Conservation (phyloP, 805 yeast species). For the Starmerella etchellsii region DNA sequence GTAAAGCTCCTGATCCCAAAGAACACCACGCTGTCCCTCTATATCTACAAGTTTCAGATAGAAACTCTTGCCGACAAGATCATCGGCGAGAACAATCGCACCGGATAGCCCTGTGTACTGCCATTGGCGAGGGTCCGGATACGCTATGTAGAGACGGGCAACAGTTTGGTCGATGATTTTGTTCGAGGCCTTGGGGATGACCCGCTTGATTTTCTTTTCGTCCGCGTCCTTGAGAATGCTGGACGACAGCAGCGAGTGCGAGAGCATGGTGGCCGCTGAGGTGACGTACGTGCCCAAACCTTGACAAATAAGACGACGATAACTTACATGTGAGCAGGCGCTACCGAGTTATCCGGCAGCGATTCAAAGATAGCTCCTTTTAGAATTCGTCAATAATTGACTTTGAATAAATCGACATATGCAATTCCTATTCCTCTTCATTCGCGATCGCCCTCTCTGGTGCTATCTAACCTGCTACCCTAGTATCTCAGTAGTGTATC, state of each 20-base stretch:
- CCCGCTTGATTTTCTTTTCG: constrained; percentile 80
- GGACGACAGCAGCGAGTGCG: constrained; percentile 17
- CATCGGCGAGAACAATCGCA: constrained; percentile 78
- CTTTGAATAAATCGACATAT: no score
- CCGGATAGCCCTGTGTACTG: constrained; percentile 79
- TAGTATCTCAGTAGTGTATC: no score
- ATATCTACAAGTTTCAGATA: constrained; percentile 84
- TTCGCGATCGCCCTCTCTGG: no score
- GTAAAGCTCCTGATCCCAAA: constrained; percentile 96
- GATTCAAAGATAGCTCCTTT: no score
- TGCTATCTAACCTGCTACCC: no score
- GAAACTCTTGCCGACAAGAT: constrained; percentile 85
- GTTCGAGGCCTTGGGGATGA: constrained; percentile 75
- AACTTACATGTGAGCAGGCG: no score
- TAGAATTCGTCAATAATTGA: no score
- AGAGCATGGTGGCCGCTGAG: constrained; percentile 12
- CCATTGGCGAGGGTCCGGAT: constrained; percentile 76
- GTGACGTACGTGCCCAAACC: no score
- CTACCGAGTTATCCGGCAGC: no score
- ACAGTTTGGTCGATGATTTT: constrained; percentile 83
- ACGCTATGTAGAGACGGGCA: constrained; percentile 78
- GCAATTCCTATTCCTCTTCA: no score
- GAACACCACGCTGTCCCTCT: constrained; percentile 63
- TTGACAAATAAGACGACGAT: no score
- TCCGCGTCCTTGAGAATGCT: constrained; percentile 37